Evolutionary conservation across 352 stramenopile genomes (phyloP), one percentile per base, ranked within the genome.

Genomic region (Phytophthora ramorum): DNA sequence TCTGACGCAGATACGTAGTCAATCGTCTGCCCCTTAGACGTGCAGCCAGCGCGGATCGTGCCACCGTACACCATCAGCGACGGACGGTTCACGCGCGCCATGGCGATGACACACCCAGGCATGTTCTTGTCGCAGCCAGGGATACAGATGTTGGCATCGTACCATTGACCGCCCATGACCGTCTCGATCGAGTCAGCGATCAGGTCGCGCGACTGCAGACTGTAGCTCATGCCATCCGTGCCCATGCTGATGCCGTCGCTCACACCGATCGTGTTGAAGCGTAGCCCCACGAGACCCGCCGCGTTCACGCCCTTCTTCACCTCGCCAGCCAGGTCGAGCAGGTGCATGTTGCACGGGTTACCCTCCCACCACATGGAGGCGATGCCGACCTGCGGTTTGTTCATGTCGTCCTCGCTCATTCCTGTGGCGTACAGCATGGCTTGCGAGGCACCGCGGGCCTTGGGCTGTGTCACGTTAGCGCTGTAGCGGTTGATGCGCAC

Each of bases 41-140:
- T 89, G 87, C 85, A 96, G 32, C 97, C 97, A 28, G 97, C 93
- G 43, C 96, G 91, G 73, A 99, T 99, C 1, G 97, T 99, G 37
- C 97, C 97, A 35, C 97, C 97, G 82, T 99, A 99, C 17, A 99
- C 91, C 96, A 99, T 99, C 52, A 99, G 89, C 58, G 89, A 89
- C 13, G 97, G 97, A 22, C 97, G 89, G 81, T 99, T 99, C 66
- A 99, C 83, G 48, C 97, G 88, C 50, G 94, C 97, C 97, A 99
- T 99, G 56, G 97, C 97, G 66, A 99, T 99, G 30, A 99, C 79
- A 70, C 95, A 98, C 13, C 97, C 97, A 2, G 97, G 97, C 97
- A 99, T 99, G 85, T 99, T 99, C 86, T 99, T 99, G 85, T 99
- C 97, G 66, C 97, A 99, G 30, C 97, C 97, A 0, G 97, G 97